Evolutionary conservation across 257 asterid species (phyloP).

Genomic region (Penstemon eatonii): DNA sequence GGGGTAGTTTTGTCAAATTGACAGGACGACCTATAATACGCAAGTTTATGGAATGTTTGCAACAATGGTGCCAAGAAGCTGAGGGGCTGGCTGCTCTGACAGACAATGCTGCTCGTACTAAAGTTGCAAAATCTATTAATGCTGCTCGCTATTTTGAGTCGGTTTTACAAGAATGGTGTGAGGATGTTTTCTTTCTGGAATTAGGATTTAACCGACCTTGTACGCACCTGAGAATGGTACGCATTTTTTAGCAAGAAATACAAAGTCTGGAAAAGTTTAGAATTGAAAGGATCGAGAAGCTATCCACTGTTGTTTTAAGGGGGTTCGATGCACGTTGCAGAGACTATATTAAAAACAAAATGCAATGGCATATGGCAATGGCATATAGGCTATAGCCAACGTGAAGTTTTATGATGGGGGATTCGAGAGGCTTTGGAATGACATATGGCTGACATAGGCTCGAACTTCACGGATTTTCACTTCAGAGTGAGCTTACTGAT

Average conservation of each 20-base stretch:
- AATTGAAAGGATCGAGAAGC: constrained; percentile 74
- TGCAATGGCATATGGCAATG: too few relatives aligned
- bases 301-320: constrained; percentile 77
- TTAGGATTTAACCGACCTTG: constrained; percentile 49
- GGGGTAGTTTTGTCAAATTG: constrained; percentile 69
- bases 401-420: constrained; percentile 71
- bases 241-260: constrained; percentile 60
- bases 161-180: constrained; percentile 65
- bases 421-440: constrained; percentile 70
- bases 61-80: constrained; percentile 88
- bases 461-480: too few relatives aligned
- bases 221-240: constrained; percentile 39
- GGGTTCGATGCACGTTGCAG: constrained; percentile 85
- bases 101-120: constrained; percentile 65
- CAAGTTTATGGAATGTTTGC: constrained; percentile 54
- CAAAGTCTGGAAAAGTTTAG: constrained; percentile 57
- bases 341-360: constrained; percentile 80
- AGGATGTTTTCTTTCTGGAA: constrained; percentile 84
- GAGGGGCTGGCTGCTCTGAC: constrained; percentile 93
- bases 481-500: too few relatives aligned
- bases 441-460: constrained; percentile 5
- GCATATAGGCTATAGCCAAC: too few relatives aligned
- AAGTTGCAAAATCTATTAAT: constrained; percentile 77
- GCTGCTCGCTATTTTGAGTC: constrained; percentile 58
- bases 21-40: constrained; percentile 57